Base-by-base conservation (phyloP, 768 basidiomycete genomes). In the Saitozyma podzolica region DNA sequence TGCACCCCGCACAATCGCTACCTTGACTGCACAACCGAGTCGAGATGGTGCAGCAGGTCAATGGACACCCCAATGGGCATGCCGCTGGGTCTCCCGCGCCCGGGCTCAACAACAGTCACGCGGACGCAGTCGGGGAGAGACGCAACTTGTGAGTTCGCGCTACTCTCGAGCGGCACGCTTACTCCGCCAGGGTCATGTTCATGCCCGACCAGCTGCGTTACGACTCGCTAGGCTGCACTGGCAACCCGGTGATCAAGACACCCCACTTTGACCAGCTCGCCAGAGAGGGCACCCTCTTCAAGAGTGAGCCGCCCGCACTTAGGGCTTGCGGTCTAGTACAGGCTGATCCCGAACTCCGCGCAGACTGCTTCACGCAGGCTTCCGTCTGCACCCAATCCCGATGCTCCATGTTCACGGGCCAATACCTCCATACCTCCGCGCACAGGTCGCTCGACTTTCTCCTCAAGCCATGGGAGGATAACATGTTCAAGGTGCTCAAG, bases 121-220 rank as follows among this genome's bases (percentile, higher is more conserved):
- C 9, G 1, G 50, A 9, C 6, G 50, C 50, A 1, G 13, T 50
- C 9, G 50, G 17, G 17, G 6, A 50, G 37, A 6, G 50, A n/a
- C 50, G 50, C 9, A 50, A 50, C 9, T 13, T 50, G 29, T 29
- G 29, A 29, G 29, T 29, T 29, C 29, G 2, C 29, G 29, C 29
- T 29, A 29, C 29, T 29, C 29, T 29, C 29, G 29, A 29, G 29
- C 2, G 29, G 29, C 29, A 29, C 29, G 29, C 29, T 29, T 2
- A 29, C 29, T 29, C 29, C 29, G 2, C 2, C 20, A 54, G 20
- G 45, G 48, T 58, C 43, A 58, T 58, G 56, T 58, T 58, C 37
- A 58, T 58, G 56, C 56, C 56, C 8, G 56, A 58, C 40, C 56
- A 58, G 29, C 43, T 58, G 16, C 56, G 56, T 7, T 58, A 58